phyloP scores from a whole-genome alignment of 345 rosid species.

The Erucastrum elatum region DNA sequence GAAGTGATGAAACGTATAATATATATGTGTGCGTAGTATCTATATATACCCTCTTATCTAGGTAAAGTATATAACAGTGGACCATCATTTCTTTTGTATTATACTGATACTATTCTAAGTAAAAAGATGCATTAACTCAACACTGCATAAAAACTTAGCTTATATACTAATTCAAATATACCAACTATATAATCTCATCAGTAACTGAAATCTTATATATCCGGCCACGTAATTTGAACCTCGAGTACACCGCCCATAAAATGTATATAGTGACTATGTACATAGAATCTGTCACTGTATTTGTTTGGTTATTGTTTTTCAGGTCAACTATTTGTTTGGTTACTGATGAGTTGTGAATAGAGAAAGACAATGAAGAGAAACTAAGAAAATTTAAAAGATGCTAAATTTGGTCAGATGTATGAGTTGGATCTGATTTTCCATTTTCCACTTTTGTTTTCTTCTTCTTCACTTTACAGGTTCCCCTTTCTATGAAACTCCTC shows the following conservation, averaged over 20 bases:
- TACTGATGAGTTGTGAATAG: conserved; percentile 36
- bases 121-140: conserved; percentile 30
- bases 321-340: conserved; percentile 31
- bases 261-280: conserved; percentile 21
- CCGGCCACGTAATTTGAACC: conserved; percentile 29
- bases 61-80: conserved; percentile 37
- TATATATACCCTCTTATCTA: conserved; percentile 32
- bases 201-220: conserved; percentile 29
- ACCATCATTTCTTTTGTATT: conserved; percentile 24
- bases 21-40: conserved; percentile 16
- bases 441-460: conserved; percentile 49
- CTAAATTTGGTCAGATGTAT: conserved; percentile 48
- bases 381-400: conserved; percentile 32
- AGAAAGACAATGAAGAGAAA: conserved; percentile 37
- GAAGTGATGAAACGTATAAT: conserved; percentile 28
- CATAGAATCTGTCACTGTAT: conserved; percentile 43
- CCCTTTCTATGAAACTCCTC: conserved; percentile 46
- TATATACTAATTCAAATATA: conserved; percentile 15
- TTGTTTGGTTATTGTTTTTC: conserved; percentile 32
- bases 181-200: conserved; percentile 28
- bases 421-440: conserved; percentile 44
- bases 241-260: conserved; percentile 49
- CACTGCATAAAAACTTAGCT: conserved; percentile 32
- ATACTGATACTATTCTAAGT: conserved; percentile 21
- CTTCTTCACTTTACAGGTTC: conserved; percentile 40